Evolutionary conservation across 2,329 filamentous ascomycete genomes (phyloP).

Genomic region (Colletotrichum caudatum): DNA sequence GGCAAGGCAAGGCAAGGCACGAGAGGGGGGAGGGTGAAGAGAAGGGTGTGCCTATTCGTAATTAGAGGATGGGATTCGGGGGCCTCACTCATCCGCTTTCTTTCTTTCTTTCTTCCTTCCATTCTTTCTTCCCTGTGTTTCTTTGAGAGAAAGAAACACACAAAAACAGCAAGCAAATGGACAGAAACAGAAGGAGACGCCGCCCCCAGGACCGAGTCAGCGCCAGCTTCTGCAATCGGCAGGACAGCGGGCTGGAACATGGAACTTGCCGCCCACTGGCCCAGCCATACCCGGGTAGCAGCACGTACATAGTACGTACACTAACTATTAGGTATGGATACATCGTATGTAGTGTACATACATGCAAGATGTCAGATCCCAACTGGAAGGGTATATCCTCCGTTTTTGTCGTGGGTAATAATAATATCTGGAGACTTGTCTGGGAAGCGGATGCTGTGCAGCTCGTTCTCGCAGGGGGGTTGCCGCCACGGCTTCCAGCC

Average conservation of each 20-base stretch:
- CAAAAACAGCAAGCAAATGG: slow-evolving; percentile 9
- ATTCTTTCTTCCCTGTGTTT: background rate
- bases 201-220: slow-evolving; percentile 29
- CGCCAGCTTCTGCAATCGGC: slow-evolving; percentile 36
- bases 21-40: background rate
- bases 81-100: background rate
- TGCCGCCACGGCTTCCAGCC: background rate
- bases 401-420: slow-evolving; percentile 32
- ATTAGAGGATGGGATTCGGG: background rate
- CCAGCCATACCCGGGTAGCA: background rate
- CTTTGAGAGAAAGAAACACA: slow-evolving; percentile 18
- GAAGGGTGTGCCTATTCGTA: background rate
- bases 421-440: slow-evolving; percentile 30
- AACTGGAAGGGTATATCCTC: slow-evolving; percentile 37
- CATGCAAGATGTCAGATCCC: slow-evolving; percentile 27
- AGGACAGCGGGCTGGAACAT: slow-evolving; percentile 1
- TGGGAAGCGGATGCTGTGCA: slow-evolving; percentile 35
- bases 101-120: background rate
- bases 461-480: slow-evolving; percentile 24
- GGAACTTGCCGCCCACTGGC: slow-evolving; percentile 18
- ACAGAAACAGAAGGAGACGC: slow-evolving; percentile 6
- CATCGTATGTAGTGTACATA: too few relatives aligned
- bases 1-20: background rate
- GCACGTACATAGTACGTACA: slow-evolving; percentile 6
- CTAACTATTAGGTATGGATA: too few relatives aligned